These are phyloP conservation scores for Xylaria palmicola DNA, from an alignment of 495 filamentous ascomycete species.

Conservation along the genomic window DNA sequence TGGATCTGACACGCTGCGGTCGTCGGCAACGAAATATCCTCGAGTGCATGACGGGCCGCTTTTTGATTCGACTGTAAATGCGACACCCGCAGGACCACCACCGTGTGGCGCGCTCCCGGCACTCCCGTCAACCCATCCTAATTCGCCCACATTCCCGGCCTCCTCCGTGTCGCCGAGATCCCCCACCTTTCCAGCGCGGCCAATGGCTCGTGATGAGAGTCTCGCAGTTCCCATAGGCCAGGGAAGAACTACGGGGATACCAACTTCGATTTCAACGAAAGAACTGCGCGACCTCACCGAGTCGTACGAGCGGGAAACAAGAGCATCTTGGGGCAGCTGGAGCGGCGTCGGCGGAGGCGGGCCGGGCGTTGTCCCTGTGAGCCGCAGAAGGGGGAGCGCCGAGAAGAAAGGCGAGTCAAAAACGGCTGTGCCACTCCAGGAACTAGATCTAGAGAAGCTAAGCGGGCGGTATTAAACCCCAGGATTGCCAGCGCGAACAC, in stretches of 20 bases:
- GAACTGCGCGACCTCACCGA: conserved; percentile 26
- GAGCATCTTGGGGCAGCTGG: conserved; percentile 34
- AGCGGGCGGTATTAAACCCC: conserved; percentile 19
- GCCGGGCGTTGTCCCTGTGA: conserved; percentile 13
- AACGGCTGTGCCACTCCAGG: conserved; percentile 19
- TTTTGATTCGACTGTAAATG: conserved; percentile 33
- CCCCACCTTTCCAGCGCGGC: conserved; percentile 3
- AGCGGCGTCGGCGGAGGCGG: conserved; percentile 27
- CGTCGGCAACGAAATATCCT: conserved; percentile 29
- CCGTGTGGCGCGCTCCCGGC: conserved; percentile 31
- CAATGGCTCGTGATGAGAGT: background rate
- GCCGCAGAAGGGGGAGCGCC: conserved; percentile 13
- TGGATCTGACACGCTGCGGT: conserved; percentile 12
- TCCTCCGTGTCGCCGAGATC: conserved; percentile 18
- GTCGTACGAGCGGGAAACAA: conserved; percentile 24
- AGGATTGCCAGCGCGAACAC: background rate
- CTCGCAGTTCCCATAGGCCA: background rate
- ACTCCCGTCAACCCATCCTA: conserved; percentile 24
- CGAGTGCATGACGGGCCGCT: conserved; percentile 32
- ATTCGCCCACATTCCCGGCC: conserved; percentile 26
- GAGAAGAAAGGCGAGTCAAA: conserved; percentile 17
- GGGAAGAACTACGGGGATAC: background rate
- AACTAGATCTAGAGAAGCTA: conserved; percentile 27
- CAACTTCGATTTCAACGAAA: conserved; percentile 14
- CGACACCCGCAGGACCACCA: conserved; percentile 33